Evolutionary conservation across 1,284 basidiomycete species (phyloP).

Genomic region (Cryptococcus sp.): DNA sequence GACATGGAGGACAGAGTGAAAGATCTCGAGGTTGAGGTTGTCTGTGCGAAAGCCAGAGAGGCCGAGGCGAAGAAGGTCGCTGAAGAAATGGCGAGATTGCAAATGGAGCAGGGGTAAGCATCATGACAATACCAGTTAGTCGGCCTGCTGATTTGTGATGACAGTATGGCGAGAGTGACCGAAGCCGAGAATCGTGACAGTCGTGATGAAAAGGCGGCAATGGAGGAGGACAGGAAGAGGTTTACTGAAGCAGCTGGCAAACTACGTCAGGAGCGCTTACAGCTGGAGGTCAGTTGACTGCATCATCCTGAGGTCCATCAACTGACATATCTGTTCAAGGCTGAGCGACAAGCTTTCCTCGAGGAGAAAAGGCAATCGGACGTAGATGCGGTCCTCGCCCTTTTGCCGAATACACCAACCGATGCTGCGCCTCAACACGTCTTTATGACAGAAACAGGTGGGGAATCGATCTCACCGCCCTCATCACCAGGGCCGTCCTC

Average conservation of each 20-base stretch:
- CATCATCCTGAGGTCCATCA: neutral
- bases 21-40: slow-evolving; percentile 49
- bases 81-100: slow-evolving; percentile 38
- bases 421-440: neutral
- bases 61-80: slow-evolving; percentile 42
- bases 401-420: slow-evolving; percentile 59
- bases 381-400: slow-evolving; percentile 63
- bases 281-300: slow-evolving; percentile 62
- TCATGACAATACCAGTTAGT: neutral
- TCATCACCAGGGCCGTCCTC: slow-evolving; percentile 7
- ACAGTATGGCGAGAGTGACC: slow-evolving; percentile 8
- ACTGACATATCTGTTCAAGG: slow-evolving; percentile 51
- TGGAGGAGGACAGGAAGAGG: slow-evolving; percentile 68
- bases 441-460: neutral
- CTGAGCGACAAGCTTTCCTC: slow-evolving; percentile 63
- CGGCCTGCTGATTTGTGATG: slow-evolving; percentile 9
- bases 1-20: slow-evolving; percentile 46
- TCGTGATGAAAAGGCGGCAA: slow-evolving; percentile 40
- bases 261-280: slow-evolving; percentile 66
- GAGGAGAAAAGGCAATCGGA: slow-evolving; percentile 70
- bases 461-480: neutral
- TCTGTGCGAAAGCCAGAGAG: slow-evolving; percentile 38
- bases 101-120: slow-evolving; percentile 30
- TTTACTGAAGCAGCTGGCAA: slow-evolving; percentile 66
- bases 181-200: slow-evolving; percentile 22